Conservation (phyloP, 2,329 filamentous ascomycete genomes). For the Clonostachys rhizophaga region DNA sequence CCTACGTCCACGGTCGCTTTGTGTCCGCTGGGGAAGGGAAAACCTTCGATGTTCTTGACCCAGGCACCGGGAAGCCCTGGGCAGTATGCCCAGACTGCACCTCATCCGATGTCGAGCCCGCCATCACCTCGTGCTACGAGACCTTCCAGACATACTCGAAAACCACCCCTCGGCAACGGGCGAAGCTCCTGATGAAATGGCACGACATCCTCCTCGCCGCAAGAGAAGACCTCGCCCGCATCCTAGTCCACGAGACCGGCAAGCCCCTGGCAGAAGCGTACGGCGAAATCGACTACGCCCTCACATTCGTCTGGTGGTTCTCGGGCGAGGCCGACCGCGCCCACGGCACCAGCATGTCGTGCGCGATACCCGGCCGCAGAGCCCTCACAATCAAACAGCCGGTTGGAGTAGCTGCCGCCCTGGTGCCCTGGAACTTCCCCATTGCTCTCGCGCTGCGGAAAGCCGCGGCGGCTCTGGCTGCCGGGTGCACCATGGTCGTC, state of each 20-base stretch:
- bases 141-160: conserved; percentile 31
- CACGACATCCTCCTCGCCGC: conserved; percentile 27
- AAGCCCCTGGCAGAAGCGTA: conserved; percentile 50
- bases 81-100: conserved; percentile 42
- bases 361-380: conserved; percentile 57
- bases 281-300: conserved; percentile 51
- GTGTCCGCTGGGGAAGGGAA: conserved; percentile 35
- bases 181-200: conserved; percentile 32
- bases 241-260: conserved; percentile 45
- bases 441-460: conserved; percentile 45
- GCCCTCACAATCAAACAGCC: conserved; percentile 63
- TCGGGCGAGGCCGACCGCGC: conserved; percentile 42
- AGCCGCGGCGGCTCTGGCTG: conserved; percentile 54
- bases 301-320: conserved; percentile 53
- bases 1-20: conserved; percentile 43
- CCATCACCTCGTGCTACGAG: conserved; percentile 24
- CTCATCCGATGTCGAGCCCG: conserved; percentile 27
- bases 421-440: conserved; percentile 54
- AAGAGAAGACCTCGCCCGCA: conserved; percentile 27
- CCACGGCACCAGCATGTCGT: conserved; percentile 55
- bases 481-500: conserved; percentile 73
- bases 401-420: conserved; percentile 23
- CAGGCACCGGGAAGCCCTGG: conserved; percentile 44
- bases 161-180: conserved; percentile 25
- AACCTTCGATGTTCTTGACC: conserved; percentile 48